These are phyloP conservation scores for Peronospora belbahrii DNA, from an alignment of 352 stramenopile genomes.

Conservation along the genomic window DNA sequence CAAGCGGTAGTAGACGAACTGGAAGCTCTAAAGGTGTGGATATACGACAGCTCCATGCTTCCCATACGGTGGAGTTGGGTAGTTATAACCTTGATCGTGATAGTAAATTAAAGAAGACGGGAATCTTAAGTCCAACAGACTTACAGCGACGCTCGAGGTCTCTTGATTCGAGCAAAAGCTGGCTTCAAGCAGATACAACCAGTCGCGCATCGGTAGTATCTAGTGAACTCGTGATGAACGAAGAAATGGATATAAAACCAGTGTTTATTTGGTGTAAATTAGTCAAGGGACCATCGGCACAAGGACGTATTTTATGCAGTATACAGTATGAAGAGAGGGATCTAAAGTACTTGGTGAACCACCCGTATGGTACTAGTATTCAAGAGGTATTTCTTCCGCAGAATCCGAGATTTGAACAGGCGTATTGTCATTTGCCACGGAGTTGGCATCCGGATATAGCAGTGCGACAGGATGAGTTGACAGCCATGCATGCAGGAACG, in stretches of 20 bases:
- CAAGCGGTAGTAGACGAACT: not conserved
- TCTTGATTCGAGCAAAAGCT: constrained; percentile 30
- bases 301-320: constrained; percentile 58
- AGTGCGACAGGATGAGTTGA: constrained; percentile 55
- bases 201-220: constrained; percentile 15
- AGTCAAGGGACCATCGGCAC: constrained; percentile 46
- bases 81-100: constrained; percentile 7
- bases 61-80: not conserved
- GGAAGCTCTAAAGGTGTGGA: constrained; percentile 20
- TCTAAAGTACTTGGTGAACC: constrained; percentile 49
- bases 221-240: constrained; percentile 1
- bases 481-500: constrained; percentile 49
- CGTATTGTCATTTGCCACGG: constrained; percentile 67
- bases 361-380: constrained; percentile 65
- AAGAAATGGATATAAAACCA: constrained; percentile 36
- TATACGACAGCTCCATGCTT: constrained; percentile 9
- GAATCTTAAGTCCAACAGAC: constrained; percentile 3
- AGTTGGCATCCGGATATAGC: constrained; percentile 73
- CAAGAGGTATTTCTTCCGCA: constrained; percentile 77
- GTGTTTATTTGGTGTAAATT: constrained; percentile 68
- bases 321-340: constrained; percentile 74
- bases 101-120: constrained; percentile 17
- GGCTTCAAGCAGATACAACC: constrained; percentile 22
- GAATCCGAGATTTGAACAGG: constrained; percentile 69
- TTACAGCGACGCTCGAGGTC: constrained; percentile 30